Evolutionary conservation across 73 alveolate genomes (phyloP).

Genomic region (Paraurostyla sp.): DNA sequence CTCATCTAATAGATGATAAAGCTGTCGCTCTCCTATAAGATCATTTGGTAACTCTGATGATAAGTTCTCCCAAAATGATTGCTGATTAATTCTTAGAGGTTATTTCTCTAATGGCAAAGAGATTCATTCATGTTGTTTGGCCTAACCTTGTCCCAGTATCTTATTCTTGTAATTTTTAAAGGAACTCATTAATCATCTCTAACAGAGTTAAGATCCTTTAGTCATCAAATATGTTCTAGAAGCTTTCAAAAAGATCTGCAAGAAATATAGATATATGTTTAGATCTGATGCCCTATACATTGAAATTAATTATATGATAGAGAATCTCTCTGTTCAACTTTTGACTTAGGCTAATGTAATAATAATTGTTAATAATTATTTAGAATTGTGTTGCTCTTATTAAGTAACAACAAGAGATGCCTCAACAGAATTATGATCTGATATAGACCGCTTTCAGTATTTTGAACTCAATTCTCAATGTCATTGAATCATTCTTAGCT

Average conservation of each 20-base stretch:
- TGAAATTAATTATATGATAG: slow-evolving; percentile 66
- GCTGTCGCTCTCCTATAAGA: background rate
- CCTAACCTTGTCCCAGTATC: slow-evolving; percentile 59
- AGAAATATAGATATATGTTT: slow-evolving; percentile 64
- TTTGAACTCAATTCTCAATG: slow-evolving; percentile 48
- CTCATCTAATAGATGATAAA: background rate
- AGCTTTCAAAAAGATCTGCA: slow-evolving; percentile 61
- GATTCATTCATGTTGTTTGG: slow-evolving; percentile 35
- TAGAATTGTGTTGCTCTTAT: background rate
- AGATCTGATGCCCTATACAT: slow-evolving; percentile 65
- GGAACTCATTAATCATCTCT: slow-evolving; percentile 15
- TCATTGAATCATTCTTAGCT: slow-evolving; percentile 35
- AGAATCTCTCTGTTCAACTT: background rate
- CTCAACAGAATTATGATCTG: background rate
- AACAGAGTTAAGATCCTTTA: background rate
- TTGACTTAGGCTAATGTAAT: slow-evolving; percentile 28
- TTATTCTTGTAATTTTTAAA: background rate
- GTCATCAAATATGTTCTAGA: slow-evolving; percentile 28
- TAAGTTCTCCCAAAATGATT: slow-evolving; percentile 14
- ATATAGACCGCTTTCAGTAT: background rate
- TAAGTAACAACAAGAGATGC: too few species aligned
- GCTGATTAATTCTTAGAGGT: slow-evolving; percentile 47
- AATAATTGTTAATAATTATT: background rate
- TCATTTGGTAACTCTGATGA: slow-evolving; percentile 27
- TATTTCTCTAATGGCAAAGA: slow-evolving; percentile 53